Conservation (phyloP, 176 grass and related monocot genomes). For the maize (Zea mays) region Zm-B73-REFERENCE-NAM-5.0 NC_050096.1:247735501-247736000, state of each 20-base stretch:
- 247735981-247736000: background rate
- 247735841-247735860: background rate
- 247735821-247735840: background rate
- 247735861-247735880: background rate
- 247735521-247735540: background rate
- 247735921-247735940: background rate
- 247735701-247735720: background rate
- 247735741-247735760: background rate
- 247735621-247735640: too few relatives aligned
- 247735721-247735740: background rate
- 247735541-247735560: background rate
- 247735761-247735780: background rate
- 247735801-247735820: background rate
- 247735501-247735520: background rate
- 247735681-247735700: background rate
- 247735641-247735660: too few relatives aligned
- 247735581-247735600: too few relatives aligned
- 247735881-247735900: background rate
- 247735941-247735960: background rate
- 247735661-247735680: background rate
- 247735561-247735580: background rate
- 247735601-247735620: too few relatives aligned
- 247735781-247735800: background rate
- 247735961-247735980: background rate
- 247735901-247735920: background rate